These are phyloP conservation scores for Hypoxylon lienhwacheense DNA, from an alignment of 495 filamentous ascomycete genomes.

Conservation along the genomic window DNA sequence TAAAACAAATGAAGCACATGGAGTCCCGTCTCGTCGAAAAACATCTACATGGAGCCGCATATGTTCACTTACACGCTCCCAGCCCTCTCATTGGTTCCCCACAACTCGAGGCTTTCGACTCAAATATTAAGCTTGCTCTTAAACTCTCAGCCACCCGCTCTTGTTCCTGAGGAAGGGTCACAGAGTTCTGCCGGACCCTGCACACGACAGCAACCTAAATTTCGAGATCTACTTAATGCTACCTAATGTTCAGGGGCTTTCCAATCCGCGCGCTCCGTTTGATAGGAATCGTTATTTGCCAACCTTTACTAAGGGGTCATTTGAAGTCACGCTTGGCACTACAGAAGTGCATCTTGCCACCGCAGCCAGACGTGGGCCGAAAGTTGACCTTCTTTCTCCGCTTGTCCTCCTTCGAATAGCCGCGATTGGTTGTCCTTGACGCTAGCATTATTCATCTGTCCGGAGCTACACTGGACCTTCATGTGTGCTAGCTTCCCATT, in stretches of 20 bases:
- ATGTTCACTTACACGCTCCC: not conserved
- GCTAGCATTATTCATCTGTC: slow-evolving; percentile 28
- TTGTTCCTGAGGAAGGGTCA: slow-evolving; percentile 10
- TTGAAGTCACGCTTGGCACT: not conserved
- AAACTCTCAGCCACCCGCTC: slow-evolving; percentile 6
- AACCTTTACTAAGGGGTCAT: not conserved
- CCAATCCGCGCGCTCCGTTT: not conserved
- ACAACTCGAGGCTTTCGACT: slow-evolving; percentile 7
- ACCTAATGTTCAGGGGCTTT: not conserved
- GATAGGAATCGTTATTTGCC: not conserved
- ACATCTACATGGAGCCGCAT: slow-evolving; percentile 17
- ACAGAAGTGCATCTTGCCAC: not conserved
- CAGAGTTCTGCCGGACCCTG: slow-evolving; percentile 8
- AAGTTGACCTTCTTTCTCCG: slow-evolving; percentile 1
- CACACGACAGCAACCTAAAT: slow-evolving; percentile 6
- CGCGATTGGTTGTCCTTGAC: slow-evolving; percentile 14
- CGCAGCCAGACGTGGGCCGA: slow-evolving; percentile 1
- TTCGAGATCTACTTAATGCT: not conserved
- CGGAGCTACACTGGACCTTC: slow-evolving; percentile 4
- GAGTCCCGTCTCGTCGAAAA: slow-evolving; percentile 13
- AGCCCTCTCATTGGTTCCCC: slow-evolving; percentile 14
- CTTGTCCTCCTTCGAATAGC: not conserved
- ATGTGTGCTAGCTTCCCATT: not conserved
- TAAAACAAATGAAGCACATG: too few relatives aligned
- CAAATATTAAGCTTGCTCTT: slow-evolving; percentile 9